Evolutionary conservation across 2,329 filamentous ascomycete genomes (phyloP), one percentile per base, ranked within the genome.

Genomic region (Beauveria sp.): DNA sequence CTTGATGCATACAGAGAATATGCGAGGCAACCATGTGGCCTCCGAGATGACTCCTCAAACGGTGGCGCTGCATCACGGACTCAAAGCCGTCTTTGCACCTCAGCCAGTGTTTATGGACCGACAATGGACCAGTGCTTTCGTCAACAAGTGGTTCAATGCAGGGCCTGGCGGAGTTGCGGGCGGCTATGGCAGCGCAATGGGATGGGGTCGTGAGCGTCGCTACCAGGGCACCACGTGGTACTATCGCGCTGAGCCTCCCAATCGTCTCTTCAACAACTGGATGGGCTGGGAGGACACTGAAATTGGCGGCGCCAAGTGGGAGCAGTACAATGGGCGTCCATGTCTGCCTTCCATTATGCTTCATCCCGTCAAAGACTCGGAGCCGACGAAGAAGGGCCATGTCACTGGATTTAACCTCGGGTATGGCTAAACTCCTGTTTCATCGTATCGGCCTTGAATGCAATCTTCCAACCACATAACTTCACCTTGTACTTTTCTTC

Each of bases 91-190:
- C 4, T 90, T 87, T 68, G 88, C 86, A 12, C 90, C 90, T 12
- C 89, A 93, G 72, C 89, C 90, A 1, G 84, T 93, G 52, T 93
- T 86, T 72, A 90, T 91, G 68, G 89, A 93, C 72, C 84, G 89
- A 63, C 82, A 88, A 55, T 92, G 88, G 88, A 74, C 75, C 34
- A 77, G 80, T 2, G 72, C 76, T 34, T 80, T 80, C 63, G 71
- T 86, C 30, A 78, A 79, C 34, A 78, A 77, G 64, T 86, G 80
- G 79, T 86, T 86, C 73, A 86, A 87, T 64, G 79, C 81, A 9
- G 84, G 84, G 1, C 77, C 78, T 7, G 78, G 78, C 8, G 83
- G 82, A 8, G 78, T 81, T 63, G 78, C 77, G 43, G 83, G 84
- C 57, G 79, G 81, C 20, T 73, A 78, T 28, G 81, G 80, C 58